These are phyloP conservation scores for Neurospora sp. DNA, from an alignment of 495 filamentous ascomycete species.

Conservation along the genomic window DNA sequence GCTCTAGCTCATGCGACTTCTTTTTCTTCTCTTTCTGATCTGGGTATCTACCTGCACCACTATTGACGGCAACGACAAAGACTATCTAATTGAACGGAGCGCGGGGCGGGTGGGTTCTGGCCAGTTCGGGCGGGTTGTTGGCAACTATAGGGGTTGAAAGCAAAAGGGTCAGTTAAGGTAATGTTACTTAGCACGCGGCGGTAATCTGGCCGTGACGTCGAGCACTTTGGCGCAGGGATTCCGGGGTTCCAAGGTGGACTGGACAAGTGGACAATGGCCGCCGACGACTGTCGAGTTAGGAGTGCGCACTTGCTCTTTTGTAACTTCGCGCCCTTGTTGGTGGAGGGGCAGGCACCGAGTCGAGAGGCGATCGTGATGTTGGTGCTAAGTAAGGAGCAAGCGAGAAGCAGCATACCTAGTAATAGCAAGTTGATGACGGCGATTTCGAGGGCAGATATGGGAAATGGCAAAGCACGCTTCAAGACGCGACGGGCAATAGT, in stretches of 20 bases:
- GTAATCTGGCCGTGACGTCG: not conserved
- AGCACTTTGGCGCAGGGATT: not conserved
- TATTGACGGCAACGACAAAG: not conserved
- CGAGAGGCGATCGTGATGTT: not conserved
- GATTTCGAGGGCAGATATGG: not conserved
- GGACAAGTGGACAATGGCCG: not conserved
- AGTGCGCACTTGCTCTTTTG: not conserved
- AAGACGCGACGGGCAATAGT: constrained; percentile 7
- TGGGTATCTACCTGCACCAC: not conserved
- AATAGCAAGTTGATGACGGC: not conserved
- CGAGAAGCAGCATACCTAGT: not conserved
- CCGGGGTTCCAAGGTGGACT: not conserved
- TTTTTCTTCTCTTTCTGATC: not conserved
- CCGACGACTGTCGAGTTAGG: not conserved
- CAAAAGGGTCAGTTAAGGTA: not conserved
- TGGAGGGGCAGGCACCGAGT: not conserved
- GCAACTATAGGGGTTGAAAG: not conserved
- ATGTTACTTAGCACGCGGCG: not conserved
- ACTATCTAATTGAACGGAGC: not conserved
- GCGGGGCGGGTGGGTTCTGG: not conserved
- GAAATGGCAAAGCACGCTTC: constrained; percentile 2
- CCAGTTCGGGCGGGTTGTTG: not conserved
- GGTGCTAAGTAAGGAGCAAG: not conserved
- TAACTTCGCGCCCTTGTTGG: not conserved
- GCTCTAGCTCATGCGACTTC: not conserved